Base-by-base conservation (phyloP, 768 basidiomycete genomes). In the Suillus subaureus region DNA sequence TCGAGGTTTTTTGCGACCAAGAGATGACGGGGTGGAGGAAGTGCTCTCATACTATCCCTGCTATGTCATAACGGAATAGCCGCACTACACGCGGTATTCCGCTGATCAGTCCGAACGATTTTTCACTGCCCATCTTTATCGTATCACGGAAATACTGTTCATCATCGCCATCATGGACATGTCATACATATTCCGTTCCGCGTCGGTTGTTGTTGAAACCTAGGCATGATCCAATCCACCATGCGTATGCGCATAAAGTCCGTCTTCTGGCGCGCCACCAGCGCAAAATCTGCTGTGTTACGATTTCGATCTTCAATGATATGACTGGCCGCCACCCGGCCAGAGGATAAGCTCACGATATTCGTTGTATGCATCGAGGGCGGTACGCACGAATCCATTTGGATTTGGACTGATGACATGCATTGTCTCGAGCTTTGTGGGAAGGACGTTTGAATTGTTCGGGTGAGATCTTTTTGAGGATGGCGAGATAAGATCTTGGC, bases 201-300 rank as follows among this genome's bases (percentile, higher is more conserved):
- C 74, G 4, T 39, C 21, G 0, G 80, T 82, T 7, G 84, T 85
- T 9, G 84, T 85, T 9, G 79, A 75, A 68, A 85, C 84, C 37
- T 73, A 6, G 83, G 83, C 21, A 79, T 70, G 45, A 82, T 73
- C 80, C 83, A 84, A 0, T 76, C 37, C 0, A 68, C 43, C 18
- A 43, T 43, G 8, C 3, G 21, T 74, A 69, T 2, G n/a, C 65
- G 70, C 67, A 76, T 71, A 47, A 76, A 31, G 16, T 64, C 52
- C 21, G 64, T 68, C 65, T 72, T 71, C 26, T 69, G 43, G 64
- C 65, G 40, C 31, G 78, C 71, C 75, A 76, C 55, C 18, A 61
- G 52, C 4, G 74, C 73, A n/a, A 78, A 78, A 66, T 84, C 77
- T 40, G 79, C 70, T 45, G 51, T 63, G 56, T 68, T 70, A 21